Evolutionary conservation across 768 basidiomycete genomes (phyloP).

Genomic region (Mycena capillaripes): DNA sequence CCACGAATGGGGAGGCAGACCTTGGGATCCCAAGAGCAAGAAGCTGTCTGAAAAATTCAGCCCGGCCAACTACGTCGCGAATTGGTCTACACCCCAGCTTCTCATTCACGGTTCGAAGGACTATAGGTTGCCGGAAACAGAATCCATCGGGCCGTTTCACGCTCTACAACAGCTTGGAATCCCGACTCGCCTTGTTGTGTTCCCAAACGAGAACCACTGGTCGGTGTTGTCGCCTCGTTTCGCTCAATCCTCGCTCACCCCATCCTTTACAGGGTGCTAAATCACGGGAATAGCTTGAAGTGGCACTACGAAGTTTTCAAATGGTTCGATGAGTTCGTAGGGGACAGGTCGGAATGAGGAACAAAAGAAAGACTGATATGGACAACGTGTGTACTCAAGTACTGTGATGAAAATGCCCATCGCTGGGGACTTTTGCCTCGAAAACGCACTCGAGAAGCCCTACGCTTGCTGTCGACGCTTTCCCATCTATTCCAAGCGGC

Average conservation of each 20-base stretch:
- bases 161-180: conserved; percentile 85
- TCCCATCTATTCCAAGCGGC: background rate
- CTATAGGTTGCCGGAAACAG: conserved; percentile 88
- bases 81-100: conserved; percentile 90
- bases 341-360: conserved; percentile 39
- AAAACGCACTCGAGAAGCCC: no score
- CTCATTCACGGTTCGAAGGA: conserved; percentile 92
- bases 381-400: no score
- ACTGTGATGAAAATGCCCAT: background rate
- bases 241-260: background rate
- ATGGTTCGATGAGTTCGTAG: conserved; percentile 86
- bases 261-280: conserved; percentile 64
- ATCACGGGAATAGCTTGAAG: conserved; percentile 88
- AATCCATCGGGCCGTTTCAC: conserved; percentile 88
- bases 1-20: conserved; percentile 88
- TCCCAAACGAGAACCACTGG: conserved; percentile 94
- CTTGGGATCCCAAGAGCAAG: conserved; percentile 76
- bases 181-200: conserved; percentile 83
- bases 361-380: background rate
- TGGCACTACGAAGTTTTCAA: conserved; percentile 97
- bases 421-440: no score
- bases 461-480: background rate
- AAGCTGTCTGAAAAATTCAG: conserved; percentile 74
- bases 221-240: background rate
- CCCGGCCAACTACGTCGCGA: conserved; percentile 84